Evolutionary conservation across 768 basidiomycete species (phyloP), one percentile per base, ranked within the genome.

Genomic region (Boletellus emodensis): DNA sequence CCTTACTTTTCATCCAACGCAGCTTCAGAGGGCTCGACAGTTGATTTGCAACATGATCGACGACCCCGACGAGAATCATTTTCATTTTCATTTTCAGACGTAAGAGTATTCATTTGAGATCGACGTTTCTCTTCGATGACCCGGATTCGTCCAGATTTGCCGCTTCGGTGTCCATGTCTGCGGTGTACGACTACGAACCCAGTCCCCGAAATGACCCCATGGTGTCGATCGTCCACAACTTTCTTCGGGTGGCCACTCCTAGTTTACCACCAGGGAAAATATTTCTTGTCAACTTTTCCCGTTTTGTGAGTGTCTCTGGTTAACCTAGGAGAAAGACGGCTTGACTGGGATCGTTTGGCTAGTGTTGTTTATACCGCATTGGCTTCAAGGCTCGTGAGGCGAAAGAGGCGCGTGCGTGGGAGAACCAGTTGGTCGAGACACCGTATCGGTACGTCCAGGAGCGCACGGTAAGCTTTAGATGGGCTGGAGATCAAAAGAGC

Each of bases 331-430:
- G 12, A 11, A 11, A 34, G 6, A 26, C 9, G 9, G 15, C 2
- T 11, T 35, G 24, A 18, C 22, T 26, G 24, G 18, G 8, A 10
- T 46, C 6, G 20, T n/a, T 8, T 18, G 9, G 13, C 24, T 36
- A 55, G 59, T 60, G n/a, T 34, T 37, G 13, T 13, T 36, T 39
- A 10, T 53, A 11, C 53, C 53, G 58, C 65, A 59, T n/a, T 76
- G 74, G 73, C 55, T 73, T 42, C 74, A 75, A 9, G 71, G 72
- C 4, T 70, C 71, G 6, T 20, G 59, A 64, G 17, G 71, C 72
- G 9, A 30, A 30, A 11, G 30, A 30, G 30, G 30, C 30, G 11
- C 30, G 30, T 10, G 30, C 30, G 9, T 26, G 12, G 45, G 38
- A 33, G 33, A 26, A 20, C 13, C 38, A n/a, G 34, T 26, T 40